These are phyloP conservation scores for Schwanniomyces pseudopolymorphus DNA, from an alignment of 805 yeast genomes.

Conservation along the genomic window DNA sequence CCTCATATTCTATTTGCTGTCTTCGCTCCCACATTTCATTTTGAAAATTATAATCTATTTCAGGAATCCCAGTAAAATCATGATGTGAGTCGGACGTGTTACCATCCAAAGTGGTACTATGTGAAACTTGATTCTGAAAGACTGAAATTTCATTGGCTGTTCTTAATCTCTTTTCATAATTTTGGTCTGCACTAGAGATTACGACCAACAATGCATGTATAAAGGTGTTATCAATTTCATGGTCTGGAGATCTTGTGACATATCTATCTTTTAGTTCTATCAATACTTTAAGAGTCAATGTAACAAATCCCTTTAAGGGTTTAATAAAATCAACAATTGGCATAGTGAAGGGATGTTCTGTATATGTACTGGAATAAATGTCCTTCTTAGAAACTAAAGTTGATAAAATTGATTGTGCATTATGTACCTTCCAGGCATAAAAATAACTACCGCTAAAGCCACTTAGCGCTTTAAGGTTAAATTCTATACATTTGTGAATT, in stretches of 20 bases:
- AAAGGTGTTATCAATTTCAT: background rate
- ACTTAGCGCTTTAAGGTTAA: background rate
- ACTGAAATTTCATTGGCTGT: background rate
- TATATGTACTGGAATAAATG: background rate
- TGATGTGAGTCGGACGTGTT: too few relatives aligned
- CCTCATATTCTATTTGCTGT: background rate
- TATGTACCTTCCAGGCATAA: constrained; percentile 27
- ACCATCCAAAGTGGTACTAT: too few relatives aligned
- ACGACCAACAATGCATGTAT: background rate
- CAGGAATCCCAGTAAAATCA: background rate
- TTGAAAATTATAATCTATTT: background rate
- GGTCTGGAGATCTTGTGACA: background rate
- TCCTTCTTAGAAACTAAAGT: background rate
- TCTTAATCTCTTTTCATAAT: background rate
- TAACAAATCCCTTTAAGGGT: background rate
- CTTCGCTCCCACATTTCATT: background rate
- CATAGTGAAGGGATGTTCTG: background rate
- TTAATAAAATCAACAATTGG: background rate
- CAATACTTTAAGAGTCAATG: background rate
- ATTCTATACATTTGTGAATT: constrained; percentile 8
- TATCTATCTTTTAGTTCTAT: background rate
- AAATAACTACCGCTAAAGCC: constrained; percentile 22
- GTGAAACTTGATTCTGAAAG: background rate
- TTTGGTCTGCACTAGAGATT: background rate
- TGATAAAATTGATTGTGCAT: constrained; percentile 9